A percentile compares a stretch with the other conserved stretches of the same genome.
Evolutionary conservation across 306 rosid genomes (phyloP).

Genomic region (Pyrus communis): DNA sequence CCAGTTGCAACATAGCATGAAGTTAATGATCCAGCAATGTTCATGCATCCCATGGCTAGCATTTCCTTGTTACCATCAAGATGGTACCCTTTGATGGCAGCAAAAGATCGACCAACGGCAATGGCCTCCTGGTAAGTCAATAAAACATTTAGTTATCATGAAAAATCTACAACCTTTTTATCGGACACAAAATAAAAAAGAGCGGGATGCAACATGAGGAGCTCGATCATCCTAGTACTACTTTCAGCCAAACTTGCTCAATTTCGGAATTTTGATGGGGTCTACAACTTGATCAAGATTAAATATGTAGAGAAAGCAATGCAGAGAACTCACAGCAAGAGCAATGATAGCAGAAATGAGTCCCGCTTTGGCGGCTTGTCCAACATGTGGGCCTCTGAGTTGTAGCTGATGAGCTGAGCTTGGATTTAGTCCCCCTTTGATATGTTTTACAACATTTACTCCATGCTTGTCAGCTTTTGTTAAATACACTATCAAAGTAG

Average conservation of each 20-base stretch:
- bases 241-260: too few relatives aligned
- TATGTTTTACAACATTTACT: constrained; percentile 68
- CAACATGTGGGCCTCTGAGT: constrained; percentile 51
- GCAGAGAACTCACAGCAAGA: constrained; percentile 54
- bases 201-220: too few relatives aligned
- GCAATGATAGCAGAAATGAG: constrained; percentile 66
- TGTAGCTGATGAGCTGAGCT: constrained; percentile 59
- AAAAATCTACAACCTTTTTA: neutral
- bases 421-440: constrained; percentile 63
- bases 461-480: constrained; percentile 71
- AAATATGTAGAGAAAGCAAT: neutral
- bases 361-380: constrained; percentile 69
- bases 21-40: constrained; percentile 77
- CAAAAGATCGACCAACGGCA: constrained; percentile 90
- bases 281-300: neutral
- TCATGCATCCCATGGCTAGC: constrained; percentile 86
- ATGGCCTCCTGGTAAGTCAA: constrained; percentile 45
- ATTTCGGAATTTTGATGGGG: too few relatives aligned
- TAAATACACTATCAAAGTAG: constrained; percentile 69
- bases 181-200: too few relatives aligned
- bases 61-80: constrained; percentile 92
- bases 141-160: neutral
- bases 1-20: constrained; percentile 94
- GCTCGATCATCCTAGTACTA: too few relatives aligned
- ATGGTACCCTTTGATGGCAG: constrained; percentile 73